phyloP scores from a whole-genome alignment of 208 protist species.

The Endotrypanum monterogeii region DNA sequence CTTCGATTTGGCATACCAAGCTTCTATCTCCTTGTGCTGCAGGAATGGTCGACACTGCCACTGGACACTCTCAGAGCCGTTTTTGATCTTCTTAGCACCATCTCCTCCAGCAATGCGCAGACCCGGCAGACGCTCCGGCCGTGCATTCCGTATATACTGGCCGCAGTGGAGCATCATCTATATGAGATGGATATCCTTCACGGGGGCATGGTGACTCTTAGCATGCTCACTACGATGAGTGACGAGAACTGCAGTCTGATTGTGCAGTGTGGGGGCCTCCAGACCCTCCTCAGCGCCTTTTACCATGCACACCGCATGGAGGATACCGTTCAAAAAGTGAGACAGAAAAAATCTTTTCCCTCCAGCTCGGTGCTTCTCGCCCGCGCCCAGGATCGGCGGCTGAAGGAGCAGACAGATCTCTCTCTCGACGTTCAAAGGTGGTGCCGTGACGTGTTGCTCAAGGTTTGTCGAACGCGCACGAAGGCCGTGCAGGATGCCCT shows the following conservation, averaged over 20 bases:
- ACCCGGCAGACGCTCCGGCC: constrained; percentile 53
- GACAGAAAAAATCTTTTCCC: constrained; percentile 18
- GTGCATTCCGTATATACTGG: constrained; percentile 70
- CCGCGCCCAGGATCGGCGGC: constrained; percentile 11
- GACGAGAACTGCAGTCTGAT: constrained; percentile 63
- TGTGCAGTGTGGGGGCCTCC: constrained; percentile 55
- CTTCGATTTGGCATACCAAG: constrained; percentile 56
- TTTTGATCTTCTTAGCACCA: constrained; percentile 76
- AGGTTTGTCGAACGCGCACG: constrained; percentile 40
- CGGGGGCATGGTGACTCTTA: constrained; percentile 54
- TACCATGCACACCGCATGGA: constrained; percentile 36
- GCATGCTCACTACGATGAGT: constrained; percentile 70
- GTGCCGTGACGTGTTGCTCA: constrained; percentile 61
- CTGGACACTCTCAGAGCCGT: constrained; percentile 62
- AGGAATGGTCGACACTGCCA: constrained; percentile 39
- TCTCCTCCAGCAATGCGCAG: constrained; percentile 49
- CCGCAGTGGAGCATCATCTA: constrained; percentile 41
- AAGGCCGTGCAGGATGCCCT: constrained; percentile 31
- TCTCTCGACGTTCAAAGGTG: constrained; percentile 62
- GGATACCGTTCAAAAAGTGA: constrained; percentile 15
- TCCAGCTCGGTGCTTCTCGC: constrained; percentile 20
- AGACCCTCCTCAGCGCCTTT: constrained; percentile 66
- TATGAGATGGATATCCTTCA: constrained; percentile 67
- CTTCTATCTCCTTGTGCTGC: constrained; percentile 66
- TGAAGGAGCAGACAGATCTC: constrained; percentile 28